These are phyloP conservation scores for Backusella australiensis DNA, from an alignment of 192 early-diverging fungal species.

Conservation along the genomic window DNA sequence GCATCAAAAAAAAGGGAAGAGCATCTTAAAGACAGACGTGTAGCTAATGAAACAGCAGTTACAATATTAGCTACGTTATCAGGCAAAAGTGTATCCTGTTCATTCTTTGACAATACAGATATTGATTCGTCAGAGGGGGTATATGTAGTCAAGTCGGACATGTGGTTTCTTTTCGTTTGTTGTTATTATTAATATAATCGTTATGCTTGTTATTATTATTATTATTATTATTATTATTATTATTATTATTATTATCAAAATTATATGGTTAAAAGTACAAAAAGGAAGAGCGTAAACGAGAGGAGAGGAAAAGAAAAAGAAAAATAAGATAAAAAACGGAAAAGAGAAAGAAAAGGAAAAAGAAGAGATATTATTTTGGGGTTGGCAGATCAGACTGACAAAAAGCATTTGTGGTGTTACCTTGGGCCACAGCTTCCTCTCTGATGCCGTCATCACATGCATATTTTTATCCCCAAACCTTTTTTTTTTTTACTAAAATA, in stretches of 20 bases:
- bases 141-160: not conserved
- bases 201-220: not conserved
- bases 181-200: not conserved
- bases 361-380: not conserved
- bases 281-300: not conserved
- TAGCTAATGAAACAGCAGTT: conserved; percentile 59
- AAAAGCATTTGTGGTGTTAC: not conserved
- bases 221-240: not conserved
- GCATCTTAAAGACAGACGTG: conserved; percentile 59
- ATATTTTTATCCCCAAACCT: not conserved
- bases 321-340: not conserved
- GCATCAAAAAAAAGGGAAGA: conserved; percentile 58
- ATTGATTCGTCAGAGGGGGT: not conserved
- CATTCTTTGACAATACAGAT: conserved; percentile 3
- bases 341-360: conserved; percentile 6
- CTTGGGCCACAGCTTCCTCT: not conserved
- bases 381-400: conserved; percentile 5
- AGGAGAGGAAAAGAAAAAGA: not conserved
- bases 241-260: not conserved
- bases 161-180: not conserved
- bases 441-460: conserved; percentile 6
- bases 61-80: conserved; percentile 58
- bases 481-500: not conserved
- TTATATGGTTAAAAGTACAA: not conserved
- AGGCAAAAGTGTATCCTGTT: conserved; percentile 45